Base-by-base conservation (phyloP, 768 basidiomycete species). In the Panellus pusillus region DNA sequence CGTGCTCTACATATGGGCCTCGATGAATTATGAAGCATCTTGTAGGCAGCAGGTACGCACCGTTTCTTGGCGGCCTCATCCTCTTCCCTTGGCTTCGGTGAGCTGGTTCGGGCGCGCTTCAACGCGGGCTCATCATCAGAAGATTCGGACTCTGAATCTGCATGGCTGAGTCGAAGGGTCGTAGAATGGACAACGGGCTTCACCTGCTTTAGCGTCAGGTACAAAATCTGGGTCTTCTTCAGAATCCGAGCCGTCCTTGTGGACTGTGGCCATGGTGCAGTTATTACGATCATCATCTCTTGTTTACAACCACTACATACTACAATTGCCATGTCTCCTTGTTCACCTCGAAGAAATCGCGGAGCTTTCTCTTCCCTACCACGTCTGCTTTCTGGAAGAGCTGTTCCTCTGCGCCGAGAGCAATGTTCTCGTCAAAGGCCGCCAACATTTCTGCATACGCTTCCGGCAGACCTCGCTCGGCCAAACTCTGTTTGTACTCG, bases 211-310 rank as follows among this genome's bases (percentile, higher is more conserved):
- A 20, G 62, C 70, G 18, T 74, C 72, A 17, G 87, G 89, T 15
- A 83, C 73, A 50, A 87, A 90, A 66, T 91, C 89, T n/a, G 74
- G 75, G 60, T 87, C 86, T 55, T 85, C 80, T 62, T 86, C 86
- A 19, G 83, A 84, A 61, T 87, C 86, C 3, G 81, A 80, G 51
- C 24, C 24, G 24, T 24, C 24, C 6, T n/a, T n/a, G n/a, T n/a
- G n/a, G n/a, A 24, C 24, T 24, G 24, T 24, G 24, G 24, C 24
- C 24, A 24, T 24, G 24, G 6, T 24, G 24, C 24, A 24, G 24
- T 24, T 24, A 2, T 6, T 24, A 24, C 24, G 24, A 24, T 6
- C 24, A 24, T 24, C 6, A 24, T 24, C 24, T 24, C 24, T 24
- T 24, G 24, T 24, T 24, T 24, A 24, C 24, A 24, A 24, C 24